Conservation (phyloP, 2,329 filamentous ascomycete species). For the Aspergillus vadensis region DNA sequence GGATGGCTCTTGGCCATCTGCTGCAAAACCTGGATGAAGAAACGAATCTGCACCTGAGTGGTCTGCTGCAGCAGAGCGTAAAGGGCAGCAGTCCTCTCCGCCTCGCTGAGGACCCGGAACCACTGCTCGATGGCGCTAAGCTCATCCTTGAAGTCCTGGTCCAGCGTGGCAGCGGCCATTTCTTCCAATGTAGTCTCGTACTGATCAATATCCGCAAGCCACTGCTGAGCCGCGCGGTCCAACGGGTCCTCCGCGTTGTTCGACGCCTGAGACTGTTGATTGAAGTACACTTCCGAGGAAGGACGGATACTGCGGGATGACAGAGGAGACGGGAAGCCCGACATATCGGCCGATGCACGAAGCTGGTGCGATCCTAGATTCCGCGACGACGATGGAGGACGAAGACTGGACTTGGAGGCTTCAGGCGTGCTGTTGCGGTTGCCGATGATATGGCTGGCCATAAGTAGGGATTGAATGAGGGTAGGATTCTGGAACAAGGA, state of each 20-base stretch:
- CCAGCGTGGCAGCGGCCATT: slow-evolving; percentile 97
- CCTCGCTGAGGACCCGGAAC: slow-evolving; percentile 96
- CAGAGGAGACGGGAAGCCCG: slow-evolving; percentile 71
- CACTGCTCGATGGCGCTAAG: slow-evolving; percentile 98
- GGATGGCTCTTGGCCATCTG: slow-evolving; percentile 99
- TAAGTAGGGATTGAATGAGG: slow-evolving; percentile 27
- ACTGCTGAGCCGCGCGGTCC: slow-evolving; percentile 94
- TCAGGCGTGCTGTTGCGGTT: slow-evolving; percentile 98
- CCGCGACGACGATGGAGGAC: slow-evolving; percentile 82
- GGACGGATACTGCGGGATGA: slow-evolving; percentile 82
- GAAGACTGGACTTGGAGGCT: slow-evolving; percentile 75
- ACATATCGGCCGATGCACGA: slow-evolving; percentile 94
- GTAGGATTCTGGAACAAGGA: slow-evolving; percentile 8
- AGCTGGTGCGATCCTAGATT: slow-evolving; percentile 80
- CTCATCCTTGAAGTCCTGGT: slow-evolving; percentile 99
- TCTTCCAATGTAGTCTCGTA: slow-evolving; percentile 98
- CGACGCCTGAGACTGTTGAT: slow-evolving; percentile 70
- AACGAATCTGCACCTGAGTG: slow-evolving; percentile 96
- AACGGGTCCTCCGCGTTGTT: slow-evolving; percentile 77
- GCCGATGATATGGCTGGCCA: slow-evolving; percentile 68
- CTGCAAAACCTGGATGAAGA: slow-evolving; percentile 98
- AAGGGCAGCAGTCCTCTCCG: slow-evolving; percentile 89
- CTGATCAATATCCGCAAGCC: slow-evolving; percentile 98
- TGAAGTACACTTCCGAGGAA: slow-evolving; percentile 90
- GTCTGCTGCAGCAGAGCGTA: slow-evolving; percentile 97